Conservation (phyloP, 768 basidiomycete genomes). For the Daedaleopsis nitida region DNA sequence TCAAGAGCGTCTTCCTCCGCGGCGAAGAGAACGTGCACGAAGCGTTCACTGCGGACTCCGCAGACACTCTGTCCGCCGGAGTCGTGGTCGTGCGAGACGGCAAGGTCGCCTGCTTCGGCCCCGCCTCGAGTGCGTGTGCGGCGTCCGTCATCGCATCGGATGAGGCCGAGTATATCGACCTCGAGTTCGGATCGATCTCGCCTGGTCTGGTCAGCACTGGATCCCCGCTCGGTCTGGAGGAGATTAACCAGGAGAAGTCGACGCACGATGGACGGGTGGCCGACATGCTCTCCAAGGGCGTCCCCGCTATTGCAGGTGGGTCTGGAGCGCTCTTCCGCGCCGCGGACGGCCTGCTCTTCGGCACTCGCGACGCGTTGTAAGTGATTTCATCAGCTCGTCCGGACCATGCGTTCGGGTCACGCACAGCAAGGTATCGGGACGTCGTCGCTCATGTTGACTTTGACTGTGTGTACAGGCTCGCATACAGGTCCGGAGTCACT, state of each 20-base stretch:
- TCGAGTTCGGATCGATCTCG: constrained; percentile 65
- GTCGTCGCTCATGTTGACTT: neutral
- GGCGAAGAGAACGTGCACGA: constrained; percentile 34
- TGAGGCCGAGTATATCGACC: constrained; percentile 44
- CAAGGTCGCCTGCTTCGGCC: constrained; percentile 53
- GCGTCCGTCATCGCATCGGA: constrained; percentile 2
- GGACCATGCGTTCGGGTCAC: too few species aligned
- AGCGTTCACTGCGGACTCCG: constrained; percentile 29
- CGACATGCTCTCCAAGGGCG: constrained; percentile 42
- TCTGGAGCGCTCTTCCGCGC: constrained; percentile 53
- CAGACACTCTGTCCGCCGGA: constrained; percentile 15
- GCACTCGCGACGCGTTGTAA: constrained; percentile 58
- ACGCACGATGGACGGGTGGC: constrained; percentile 55
- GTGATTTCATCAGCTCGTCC: constrained; percentile 13
- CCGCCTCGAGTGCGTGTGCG: constrained; percentile 24
- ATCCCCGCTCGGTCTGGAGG: constrained; percentile 64
- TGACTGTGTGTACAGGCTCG: constrained; percentile 49
- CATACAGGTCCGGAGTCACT: constrained; percentile 76
- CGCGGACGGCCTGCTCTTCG: constrained; percentile 73
- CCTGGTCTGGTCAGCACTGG: constrained; percentile 69
- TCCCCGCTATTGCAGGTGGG: constrained; percentile 39
- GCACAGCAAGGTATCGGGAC: too few species aligned
- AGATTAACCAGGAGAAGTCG: constrained; percentile 64
- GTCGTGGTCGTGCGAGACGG: constrained; percentile 59
- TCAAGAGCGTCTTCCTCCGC: constrained; percentile 50